Evolutionary conservation across 306 rosid species (phyloP), one percentile per base, ranked within the genome.

Genomic region (Mimosa bimucronata): DNA sequence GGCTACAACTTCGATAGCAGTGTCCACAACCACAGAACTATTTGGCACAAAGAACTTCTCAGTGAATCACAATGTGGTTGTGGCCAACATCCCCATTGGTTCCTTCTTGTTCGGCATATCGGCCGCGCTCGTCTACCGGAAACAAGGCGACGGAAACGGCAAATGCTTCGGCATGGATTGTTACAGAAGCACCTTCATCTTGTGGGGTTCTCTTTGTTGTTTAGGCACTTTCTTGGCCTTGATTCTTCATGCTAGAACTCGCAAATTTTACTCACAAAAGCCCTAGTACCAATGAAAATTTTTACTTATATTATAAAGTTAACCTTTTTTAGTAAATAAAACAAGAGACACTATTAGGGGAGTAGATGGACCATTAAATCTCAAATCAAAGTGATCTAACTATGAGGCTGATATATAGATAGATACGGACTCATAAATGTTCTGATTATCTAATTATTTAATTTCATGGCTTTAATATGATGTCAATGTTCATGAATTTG

Each of bases 161-260:
- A 86, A 86, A 37, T 94, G 98, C 89, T 62, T 91, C 70, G 97
- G 98, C 50, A 89, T 80, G 81, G 84, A 81, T 28, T 94, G 98
- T 78, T 94, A 86, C 66, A 74, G 46, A 76, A 64, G 15, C 70
- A 91, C 88, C 65, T 94, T 92, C 61, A 37, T 91, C 44, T 82
- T 91, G 19, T 91, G 97, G 97, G 97, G 95, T 73, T 90, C 71
- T n/a, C 69, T 88, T 66, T 85, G 89, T 79, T 65, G 79, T 31
- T 18, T 93, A 10, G 94, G 94, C 16, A 88, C 89, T 61, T 37
- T 84, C 30, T 65, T 91, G 57, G 94, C 94, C 77, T 55, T 91
- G 12, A 66, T 80, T 75, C 82, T 91, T 3, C 84, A 90, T 73
- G 76, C 65, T 10, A 77, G 94, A 53, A 93, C 94, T 41, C 74